Base-by-base conservation (phyloP, 106 monocot species). In the Allium fistulosum region DNA sequence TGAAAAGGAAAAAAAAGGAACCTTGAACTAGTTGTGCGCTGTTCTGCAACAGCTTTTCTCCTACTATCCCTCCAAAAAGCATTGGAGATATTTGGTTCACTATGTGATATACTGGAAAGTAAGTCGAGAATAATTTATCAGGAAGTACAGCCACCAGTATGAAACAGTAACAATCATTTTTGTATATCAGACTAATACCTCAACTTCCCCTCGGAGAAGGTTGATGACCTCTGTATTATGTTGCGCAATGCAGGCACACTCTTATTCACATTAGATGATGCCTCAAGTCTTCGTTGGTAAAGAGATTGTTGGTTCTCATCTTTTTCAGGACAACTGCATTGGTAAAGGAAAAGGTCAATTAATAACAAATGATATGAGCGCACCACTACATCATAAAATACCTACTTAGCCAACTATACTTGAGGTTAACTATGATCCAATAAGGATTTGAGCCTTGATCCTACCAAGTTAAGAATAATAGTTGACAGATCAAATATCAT, bases 1-100 rank as follows among this genome's bases (percentile, higher is more conserved):
- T 18, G 18, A 26, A 51, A 66, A 66, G 11, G 22, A 51, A 51
- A 10, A 68, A 27, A 62, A 48, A 13, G 76, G 68, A 77, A 99
- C 97, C 97, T 99, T 82, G 97, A 99, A 80, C 92, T 90, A 75
- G 84, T 80, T 57, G 97, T 92, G 46, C 89, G 76, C 72, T 92
- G 86, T 77, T 89, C 97, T 59, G 68, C 77, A 74, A 97, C 80
- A 69, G 79, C 87, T 82, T 85, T 92, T 63, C 84, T 99, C 72
- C 78, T 72, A 65, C 84, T 87, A 53, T 72, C 80, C 45, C 92
- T 82, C 86, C 89, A 83, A 62, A 92, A 89, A 75, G 80, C 78
- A 84, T 86, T 92, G 18, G 84, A 75, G 62, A 99, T 82, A 63
- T 90, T 92, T 12, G 97, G 92, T 71, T 87, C 97, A 79, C 92